Evolutionary conservation across 2,329 filamentous ascomycete genomes (phyloP).

Genomic region (Colletotrichum nymphaeae): DNA sequence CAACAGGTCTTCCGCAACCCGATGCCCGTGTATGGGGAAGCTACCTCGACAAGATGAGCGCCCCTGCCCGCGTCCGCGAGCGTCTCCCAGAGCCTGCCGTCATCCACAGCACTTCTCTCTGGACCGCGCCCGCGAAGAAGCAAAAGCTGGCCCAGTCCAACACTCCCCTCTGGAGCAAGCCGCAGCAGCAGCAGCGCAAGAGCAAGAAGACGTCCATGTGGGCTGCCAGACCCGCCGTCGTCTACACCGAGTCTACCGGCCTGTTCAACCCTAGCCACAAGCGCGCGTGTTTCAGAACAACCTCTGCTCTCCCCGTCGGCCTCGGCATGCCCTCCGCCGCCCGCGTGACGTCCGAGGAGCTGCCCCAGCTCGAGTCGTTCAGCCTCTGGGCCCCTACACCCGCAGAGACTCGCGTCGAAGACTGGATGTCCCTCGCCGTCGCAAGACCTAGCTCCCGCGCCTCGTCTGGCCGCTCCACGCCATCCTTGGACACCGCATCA

Average conservation of each 20-base stretch:
- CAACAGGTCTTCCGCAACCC: slow-evolving; percentile 50
- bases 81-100: slow-evolving; percentile 42
- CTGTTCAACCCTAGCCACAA: slow-evolving; percentile 38
- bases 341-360: slow-evolving; percentile 42
- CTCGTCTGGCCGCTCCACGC: slow-evolving; percentile 24
- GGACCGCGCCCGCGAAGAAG: slow-evolving; percentile 38
- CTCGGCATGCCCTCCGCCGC: slow-evolving; percentile 22
- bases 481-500: slow-evolving; percentile 25
- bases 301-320: slow-evolving; percentile 33
- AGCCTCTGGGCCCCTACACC: slow-evolving; percentile 46
- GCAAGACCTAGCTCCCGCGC: slow-evolving; percentile 1
- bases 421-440: slow-evolving; percentile 38
- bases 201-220: slow-evolving; percentile 28
- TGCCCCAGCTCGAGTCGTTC: slow-evolving; percentile 46
- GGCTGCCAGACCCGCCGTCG: slow-evolving; percentile 19
- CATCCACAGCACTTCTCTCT: slow-evolving; percentile 52
- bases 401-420: slow-evolving; percentile 9
- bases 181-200: background rate
- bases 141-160: background rate
- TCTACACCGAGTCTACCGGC: slow-evolving; percentile 31
- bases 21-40: slow-evolving; percentile 49
- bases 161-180: slow-evolving; percentile 32
- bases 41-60: slow-evolving; percentile 44
- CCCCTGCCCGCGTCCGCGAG: slow-evolving; percentile 43
- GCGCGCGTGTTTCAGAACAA: slow-evolving; percentile 37